Base-by-base conservation (phyloP, 169 alveolate genomes). In the Prorocentrum cordatum region DNA sequence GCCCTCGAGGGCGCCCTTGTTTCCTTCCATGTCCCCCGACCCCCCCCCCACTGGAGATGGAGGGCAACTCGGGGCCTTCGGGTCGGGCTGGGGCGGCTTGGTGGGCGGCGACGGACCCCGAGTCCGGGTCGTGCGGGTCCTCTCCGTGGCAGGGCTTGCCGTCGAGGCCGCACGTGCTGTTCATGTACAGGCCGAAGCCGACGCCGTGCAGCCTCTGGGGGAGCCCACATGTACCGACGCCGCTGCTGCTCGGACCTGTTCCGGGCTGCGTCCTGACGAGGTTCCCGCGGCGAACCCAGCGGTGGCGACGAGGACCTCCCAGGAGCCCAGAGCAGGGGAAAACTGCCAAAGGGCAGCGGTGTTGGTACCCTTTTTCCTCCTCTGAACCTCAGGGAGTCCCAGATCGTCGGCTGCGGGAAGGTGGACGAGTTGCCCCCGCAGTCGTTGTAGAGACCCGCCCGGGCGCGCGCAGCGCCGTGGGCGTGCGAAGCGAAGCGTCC, bases 81-180 rank as follows among this genome's bases (percentile, higher is more conserved):
- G n/a, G n/a, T n/a, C n/a, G n/a, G n/a, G n/a, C n/a, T n/a, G n/a
- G n/a, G n/a, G n/a, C n/a, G n/a, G n/a, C n/a, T n/a, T n/a, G n/a
- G n/a, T n/a, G n/a, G n/a, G n/a, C n/a, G n/a, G n/a, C n/a, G n/a
- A n/a, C 80, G 9, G 80, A 62, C 24, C 90, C 90, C 0, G 90
- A 31, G 29, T 80, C 90, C 3, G 90, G 90, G 22, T 61, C 79
- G 26, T 80, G 90, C 2, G 90, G 90, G 35, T 64, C 79, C 20
- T 39, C 90, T 0, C 90, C 90, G 39, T 80, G 90, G 54, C 90
- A 80, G n/a, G 90, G 80, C 80, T 77, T 77, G 33, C 80, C 90
- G 20, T 80, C 90, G 36, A 80, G 22, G 58, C 90, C 90, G 14
- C 90, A 80, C 0, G 90, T 80, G 68, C 90, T 80, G 58, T 80